These are phyloP conservation scores for Pythium monospermum DNA, from an alignment of 352 stramenopile species.

Conservation along the genomic window DNA sequence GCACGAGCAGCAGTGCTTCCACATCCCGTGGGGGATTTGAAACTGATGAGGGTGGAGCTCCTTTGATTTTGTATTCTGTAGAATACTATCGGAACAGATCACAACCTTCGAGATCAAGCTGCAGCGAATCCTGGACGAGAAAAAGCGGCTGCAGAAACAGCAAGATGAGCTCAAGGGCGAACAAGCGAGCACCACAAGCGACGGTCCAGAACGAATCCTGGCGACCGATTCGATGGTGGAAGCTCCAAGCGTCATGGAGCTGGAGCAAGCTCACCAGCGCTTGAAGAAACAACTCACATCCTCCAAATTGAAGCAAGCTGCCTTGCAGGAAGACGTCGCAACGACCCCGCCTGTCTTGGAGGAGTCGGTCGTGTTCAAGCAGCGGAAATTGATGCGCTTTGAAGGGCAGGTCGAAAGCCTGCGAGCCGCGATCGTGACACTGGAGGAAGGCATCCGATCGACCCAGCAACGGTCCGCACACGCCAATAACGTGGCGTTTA, in stretches of 20 bases:
- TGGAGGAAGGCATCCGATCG: slow-evolving; percentile 22
- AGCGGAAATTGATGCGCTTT: slow-evolving; percentile 16
- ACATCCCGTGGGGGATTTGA: no score
- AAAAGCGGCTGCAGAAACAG: background rate
- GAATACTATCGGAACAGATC: no score
- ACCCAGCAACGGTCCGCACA: slow-evolving; percentile 21
- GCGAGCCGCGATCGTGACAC: slow-evolving; percentile 12
- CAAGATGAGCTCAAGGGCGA: background rate
- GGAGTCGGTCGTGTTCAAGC: slow-evolving; percentile 13
- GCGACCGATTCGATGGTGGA: no score
- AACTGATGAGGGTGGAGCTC: no score
- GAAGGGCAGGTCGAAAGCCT: slow-evolving; percentile 13
- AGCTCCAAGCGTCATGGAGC: no score
- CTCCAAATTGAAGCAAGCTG: slow-evolving; percentile 6
- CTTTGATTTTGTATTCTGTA: no score
- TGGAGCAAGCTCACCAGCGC: no score
- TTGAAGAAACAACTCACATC: slow-evolving; percentile 2
- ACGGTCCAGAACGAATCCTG: no score
- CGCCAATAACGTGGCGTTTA: slow-evolving; percentile 25
- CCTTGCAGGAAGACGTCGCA: slow-evolving; percentile 8
- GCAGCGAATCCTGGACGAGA: background rate
- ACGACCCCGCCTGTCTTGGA: slow-evolving; percentile 4
- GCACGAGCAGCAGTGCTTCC: no score
- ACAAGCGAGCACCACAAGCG: no score
- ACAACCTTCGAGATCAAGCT: background rate